Evolutionary conservation across 306 rosid species (phyloP), one percentile per base, ranked within the genome.

Genomic region (Rosa lucieae): DNA sequence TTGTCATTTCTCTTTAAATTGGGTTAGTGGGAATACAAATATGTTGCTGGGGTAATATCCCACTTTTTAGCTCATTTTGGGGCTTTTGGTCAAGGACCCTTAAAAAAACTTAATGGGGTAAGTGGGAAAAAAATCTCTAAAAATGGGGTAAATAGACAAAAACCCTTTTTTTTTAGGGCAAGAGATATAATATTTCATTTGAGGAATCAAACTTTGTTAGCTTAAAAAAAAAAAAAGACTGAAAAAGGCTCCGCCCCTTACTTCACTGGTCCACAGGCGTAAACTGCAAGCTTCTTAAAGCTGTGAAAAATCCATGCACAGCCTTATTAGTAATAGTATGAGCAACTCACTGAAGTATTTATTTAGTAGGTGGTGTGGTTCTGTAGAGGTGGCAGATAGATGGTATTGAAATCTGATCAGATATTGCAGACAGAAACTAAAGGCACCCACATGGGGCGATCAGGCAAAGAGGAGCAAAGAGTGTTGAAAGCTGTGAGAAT

Each of bases 371-470:
- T 65, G 44, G 6, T 44, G 21, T 35, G 6, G 42, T 65, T 35
- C 46, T 71, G 26, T 48, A 4, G 17, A 10, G 52, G 18, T 29
- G 59, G 59, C 75, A 65, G 21, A 58, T 21, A 26, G 53, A 55
- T 13, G 21, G 13, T 7, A 48, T 29, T 71, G 61, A 48, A 26
- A 29, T 10, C 10, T 44, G 58, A 32, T 39, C 2, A 18, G 53
- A 70, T 47, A 15, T 70, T 21, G 40, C 74, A 70, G 74, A 70
- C 74, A 70, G n/a, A 47, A 70, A 44, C 39, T 44, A 44, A 21
- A 43, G 74, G 74, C 55, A 6, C 0, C 21, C 74, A 48, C 59
- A 71, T 46, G 75, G 42, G 11, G 10, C 0, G 13, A 7, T 3
- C 29, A n/a, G 32, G 63, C 32, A n/a, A 56, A 39, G 49, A 37